Conservation (phyloP, 768 basidiomycete genomes). For the Russula earlei region DNA sequence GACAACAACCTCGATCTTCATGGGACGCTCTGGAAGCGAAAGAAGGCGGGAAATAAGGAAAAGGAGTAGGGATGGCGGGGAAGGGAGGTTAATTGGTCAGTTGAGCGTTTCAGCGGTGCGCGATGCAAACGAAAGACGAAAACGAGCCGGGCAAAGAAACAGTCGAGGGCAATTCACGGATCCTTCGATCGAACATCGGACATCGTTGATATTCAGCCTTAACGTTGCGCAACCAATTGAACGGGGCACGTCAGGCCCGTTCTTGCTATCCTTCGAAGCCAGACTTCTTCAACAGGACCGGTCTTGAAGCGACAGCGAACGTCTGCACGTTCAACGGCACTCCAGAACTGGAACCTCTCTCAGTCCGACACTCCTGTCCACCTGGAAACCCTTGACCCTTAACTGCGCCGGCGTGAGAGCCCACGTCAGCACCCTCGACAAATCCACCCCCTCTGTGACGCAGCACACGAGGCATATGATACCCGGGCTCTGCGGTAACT, state of each 20-base stretch:
- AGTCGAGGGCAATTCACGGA: slow-evolving; percentile 15
- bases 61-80: slow-evolving; percentile 21
- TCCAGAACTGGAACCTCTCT: slow-evolving; percentile 17
- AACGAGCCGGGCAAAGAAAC: slow-evolving; percentile 19
- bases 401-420: slow-evolving; percentile 3
- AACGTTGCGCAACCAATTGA: slow-evolving; percentile 13
- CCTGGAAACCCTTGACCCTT: slow-evolving; percentile 10
- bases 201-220: slow-evolving; percentile 15
- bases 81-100: slow-evolving; percentile 31
- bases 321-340: slow-evolving; percentile 15
- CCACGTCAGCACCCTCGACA: slow-evolving; percentile 1
- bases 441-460: background rate
- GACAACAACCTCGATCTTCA: slow-evolving; percentile 97
- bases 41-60: slow-evolving; percentile 25
- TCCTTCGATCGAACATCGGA: slow-evolving; percentile 11
- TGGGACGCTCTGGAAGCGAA: slow-evolving; percentile 69
- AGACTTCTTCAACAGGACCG: slow-evolving; percentile 19
- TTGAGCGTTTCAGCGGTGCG: slow-evolving; percentile 27
- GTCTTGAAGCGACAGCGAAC: slow-evolving; percentile 19
- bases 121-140: slow-evolving; percentile 26
- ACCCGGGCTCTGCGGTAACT: slow-evolving; percentile 6
- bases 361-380: slow-evolving; percentile 14
- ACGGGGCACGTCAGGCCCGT: slow-evolving; percentile 2
- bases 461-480: slow-evolving; percentile 14
- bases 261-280: slow-evolving; percentile 9